Base-by-base conservation (phyloP, 495 filamentous ascomycete genomes). In the Chaetomium tenue region DNA sequence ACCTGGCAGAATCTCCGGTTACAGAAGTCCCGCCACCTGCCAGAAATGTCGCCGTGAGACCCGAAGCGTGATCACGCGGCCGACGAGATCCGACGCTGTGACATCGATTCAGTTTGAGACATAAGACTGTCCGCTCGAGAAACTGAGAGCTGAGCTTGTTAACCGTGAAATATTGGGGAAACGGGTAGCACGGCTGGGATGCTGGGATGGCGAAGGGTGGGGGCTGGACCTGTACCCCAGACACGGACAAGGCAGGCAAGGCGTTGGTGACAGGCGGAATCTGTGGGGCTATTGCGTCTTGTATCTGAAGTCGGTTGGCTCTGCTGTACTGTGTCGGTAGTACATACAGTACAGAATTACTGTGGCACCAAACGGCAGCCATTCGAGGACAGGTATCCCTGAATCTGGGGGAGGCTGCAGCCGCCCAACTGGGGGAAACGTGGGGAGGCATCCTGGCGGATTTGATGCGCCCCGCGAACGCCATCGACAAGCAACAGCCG, bases 11-110 rank as follows among this genome's bases (percentile, higher is more conserved):
- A 64, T 61, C 40, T 44, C 37, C 8, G 23, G 44, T 54, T 52
- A 52, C 56, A 56, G 33, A 40, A 23, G 53, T 50, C 51, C 51
- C 60, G 65, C 57, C 33, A 51, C 42, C 20, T 37, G 44, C 54
- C 26, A 37, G 30, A 56, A 33, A 55, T 25, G 57, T 42, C 42
- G 60, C 15, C 54, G 37, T 63, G 56, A 58, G 50, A 61, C 59
- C 51, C 25, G 51, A 53, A 47, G 44, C 56, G 39, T 66, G 63
- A 69, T 69, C 60, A 69, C 64, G 64, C 60, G 67, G 57, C 18
- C 60, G 47, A 57, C 55, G 55, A 58, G 60, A 61, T 66, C 63
- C 53, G 63, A 50, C 13, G 33, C 39, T 37, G 55, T 59, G 13
- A 26, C 40, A 58, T 22, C 13, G 58, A 52, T n/a, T 50, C 28